Conservation (phyloP, 352 stramenopile genomes). For the Phytophthora citrophthora region DNA sequence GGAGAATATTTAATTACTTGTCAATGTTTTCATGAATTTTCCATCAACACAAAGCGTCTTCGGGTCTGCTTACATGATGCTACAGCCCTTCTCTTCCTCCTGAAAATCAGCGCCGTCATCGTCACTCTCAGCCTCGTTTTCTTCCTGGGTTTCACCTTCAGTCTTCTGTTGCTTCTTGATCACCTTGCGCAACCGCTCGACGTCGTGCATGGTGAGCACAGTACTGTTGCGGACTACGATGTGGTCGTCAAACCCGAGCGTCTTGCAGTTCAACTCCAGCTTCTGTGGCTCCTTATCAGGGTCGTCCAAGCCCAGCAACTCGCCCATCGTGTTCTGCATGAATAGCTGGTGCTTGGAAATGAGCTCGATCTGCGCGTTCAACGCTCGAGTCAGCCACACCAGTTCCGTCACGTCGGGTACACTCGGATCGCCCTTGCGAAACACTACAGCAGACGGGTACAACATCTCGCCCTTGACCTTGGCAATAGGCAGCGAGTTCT, state of each 20-base stretch:
- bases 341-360: slow-evolving; percentile 71
- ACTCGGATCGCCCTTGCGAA: slow-evolving; percentile 73
- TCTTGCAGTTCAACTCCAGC: slow-evolving; percentile 63
- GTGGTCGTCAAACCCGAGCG: slow-evolving; percentile 65
- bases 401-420: slow-evolving; percentile 68
- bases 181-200: slow-evolving; percentile 63
- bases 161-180: slow-evolving; percentile 45
- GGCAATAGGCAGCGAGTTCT: slow-evolving; percentile 54
- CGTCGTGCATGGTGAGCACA: slow-evolving; percentile 79
- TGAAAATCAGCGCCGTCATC: slow-evolving; percentile 25
- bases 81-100: slow-evolving; percentile 37
- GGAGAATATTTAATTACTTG: slow-evolving; percentile 30
- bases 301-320: slow-evolving; percentile 66
- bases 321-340: slow-evolving; percentile 72
- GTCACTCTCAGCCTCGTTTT: slow-evolving; percentile 28
- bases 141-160: slow-evolving; percentile 13
- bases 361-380: slow-evolving; percentile 70
- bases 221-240: slow-evolving; percentile 83
- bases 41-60: no score
- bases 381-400: slow-evolving; percentile 73
- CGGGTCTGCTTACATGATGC: slow-evolving; percentile 30
- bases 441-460: slow-evolving; percentile 77
- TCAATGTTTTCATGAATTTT: no score
- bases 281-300: slow-evolving; percentile 50
- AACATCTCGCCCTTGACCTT: slow-evolving; percentile 51